Evolutionary conservation across 768 basidiomycete genomes (phyloP).

Genomic region (Chalciporus chontae): DNA sequence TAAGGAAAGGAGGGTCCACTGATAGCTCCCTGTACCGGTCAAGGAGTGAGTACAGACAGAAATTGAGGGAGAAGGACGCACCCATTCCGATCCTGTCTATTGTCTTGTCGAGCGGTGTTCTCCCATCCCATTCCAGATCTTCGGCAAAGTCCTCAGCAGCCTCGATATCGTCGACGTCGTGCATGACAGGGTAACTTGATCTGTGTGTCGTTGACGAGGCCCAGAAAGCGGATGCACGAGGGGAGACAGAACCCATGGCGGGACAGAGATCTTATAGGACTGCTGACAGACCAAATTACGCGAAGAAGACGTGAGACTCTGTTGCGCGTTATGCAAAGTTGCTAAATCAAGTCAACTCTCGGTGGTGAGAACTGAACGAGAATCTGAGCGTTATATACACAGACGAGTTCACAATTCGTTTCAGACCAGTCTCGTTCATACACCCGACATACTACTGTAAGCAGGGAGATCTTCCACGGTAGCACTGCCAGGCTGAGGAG

Average conservation of each 20-base stretch:
- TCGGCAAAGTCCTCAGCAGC: conserved; percentile 21
- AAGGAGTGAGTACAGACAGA: background rate
- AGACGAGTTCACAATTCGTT: no score
- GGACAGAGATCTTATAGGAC: background rate
- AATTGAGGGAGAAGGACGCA: conserved; percentile 13
- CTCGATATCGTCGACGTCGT: conserved; percentile 33
- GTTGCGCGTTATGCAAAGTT: no score
- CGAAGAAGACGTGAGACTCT: conserved; percentile 6
- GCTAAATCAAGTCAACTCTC: no score
- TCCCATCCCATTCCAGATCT: conserved; percentile 34
- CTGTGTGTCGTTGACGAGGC: conserved; percentile 26
- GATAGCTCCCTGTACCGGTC: conserved; percentile 55
- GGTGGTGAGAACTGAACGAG: no score
- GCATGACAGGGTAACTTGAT: conserved; percentile 39
- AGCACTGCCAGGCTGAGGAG: conserved; percentile 6
- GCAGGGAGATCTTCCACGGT: conserved; percentile 42
- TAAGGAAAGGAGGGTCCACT: conserved; percentile 76
- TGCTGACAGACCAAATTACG: conserved; percentile 3
- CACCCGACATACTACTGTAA: conserved; percentile 3
- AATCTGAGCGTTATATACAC: no score
- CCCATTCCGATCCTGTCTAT: conserved; percentile 93
- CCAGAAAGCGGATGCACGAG: conserved; percentile 52
- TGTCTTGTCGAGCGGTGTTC: conserved; percentile 74
- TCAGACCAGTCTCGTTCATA: background rate
- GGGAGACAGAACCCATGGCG: conserved; percentile 40